These are phyloP conservation scores for Mrakia gelida DNA, from an alignment of 768 basidiomycete species.

Conservation along the genomic window DNA sequence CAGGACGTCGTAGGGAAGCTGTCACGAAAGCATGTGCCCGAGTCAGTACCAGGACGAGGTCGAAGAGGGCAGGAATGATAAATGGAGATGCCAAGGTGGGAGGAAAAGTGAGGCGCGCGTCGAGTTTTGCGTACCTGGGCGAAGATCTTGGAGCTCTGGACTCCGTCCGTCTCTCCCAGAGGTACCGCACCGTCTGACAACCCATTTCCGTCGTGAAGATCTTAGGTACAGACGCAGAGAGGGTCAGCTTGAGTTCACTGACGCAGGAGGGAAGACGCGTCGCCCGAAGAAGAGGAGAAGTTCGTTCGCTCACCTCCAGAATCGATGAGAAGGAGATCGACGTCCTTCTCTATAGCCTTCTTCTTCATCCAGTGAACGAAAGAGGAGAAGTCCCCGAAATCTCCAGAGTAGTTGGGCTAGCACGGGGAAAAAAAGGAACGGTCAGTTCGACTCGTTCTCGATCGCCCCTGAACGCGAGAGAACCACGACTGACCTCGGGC, in stretches of 20 bases:
- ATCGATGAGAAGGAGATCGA: conserved; percentile 78
- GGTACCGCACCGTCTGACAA: conserved; percentile 36
- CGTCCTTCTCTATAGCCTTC: conserved; percentile 65
- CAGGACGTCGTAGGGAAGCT: background rate
- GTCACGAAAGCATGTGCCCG: no score
- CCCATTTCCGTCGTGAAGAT: conserved; percentile 45
- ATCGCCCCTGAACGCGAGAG: no score
- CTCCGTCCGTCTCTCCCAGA: conserved; percentile 64
- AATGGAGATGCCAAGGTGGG: background rate
- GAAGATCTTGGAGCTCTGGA: background rate
- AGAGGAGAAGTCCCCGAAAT: conserved; percentile 79
- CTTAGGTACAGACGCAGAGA: conserved; percentile 39
- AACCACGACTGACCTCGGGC: no score
- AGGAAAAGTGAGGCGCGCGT: background rate
- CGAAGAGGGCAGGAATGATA: background rate
- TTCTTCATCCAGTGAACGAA: conserved; percentile 79
- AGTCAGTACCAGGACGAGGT: no score
- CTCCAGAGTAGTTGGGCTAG: conserved; percentile 68
- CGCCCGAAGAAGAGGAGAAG: no score
- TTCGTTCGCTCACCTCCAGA: conserved; percentile 41
- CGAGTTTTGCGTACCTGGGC: background rate
- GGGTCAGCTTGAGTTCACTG: conserved; percentile 61
- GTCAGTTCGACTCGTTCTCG: no score
- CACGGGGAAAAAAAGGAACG: no score
- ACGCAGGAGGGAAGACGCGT: background rate